Base-by-base conservation (phyloP, 2,329 filamentous ascomycete genomes). In the Colletotrichum sp. region DNA sequence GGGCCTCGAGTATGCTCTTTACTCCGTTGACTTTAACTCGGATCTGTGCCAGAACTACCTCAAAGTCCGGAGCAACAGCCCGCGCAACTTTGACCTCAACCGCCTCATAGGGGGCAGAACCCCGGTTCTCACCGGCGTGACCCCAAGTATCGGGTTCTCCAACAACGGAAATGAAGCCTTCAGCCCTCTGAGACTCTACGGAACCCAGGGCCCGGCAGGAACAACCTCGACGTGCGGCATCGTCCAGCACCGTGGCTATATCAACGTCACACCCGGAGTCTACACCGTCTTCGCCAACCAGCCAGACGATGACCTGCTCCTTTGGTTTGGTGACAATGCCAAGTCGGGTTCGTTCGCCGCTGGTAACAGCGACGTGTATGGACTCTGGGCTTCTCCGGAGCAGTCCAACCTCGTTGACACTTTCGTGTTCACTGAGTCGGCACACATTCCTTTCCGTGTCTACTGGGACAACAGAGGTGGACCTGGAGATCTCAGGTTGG, bases 1-100 rank as follows among this genome's bases (percentile, higher is more conserved):
- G 52, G 76, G 76, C 21, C 28, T 65, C 15, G 73, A 77, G 67
- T 76, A 66, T 24, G 76, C 76, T 26, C 30, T 75, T 10, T 71
- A 74, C 38, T 36, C 58, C 26, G 12, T 67, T 16, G 18, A 30
- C 7, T 15, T 10, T 9, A 16, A 12, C 7, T 67, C 64, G 15
- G 30, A 38, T 13, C 34, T 58, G 24, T 52, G 43, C 38, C 13
- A 32, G 34, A 57, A 67, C 21, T 48, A 68, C 21, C 8, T 24
- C n/a, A 43, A 3, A 21, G n/a, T 18, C n/a, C 21, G 18, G 61
- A 9, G 16, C 26, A n/a, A 36, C 63, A 30, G 26, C 8, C n/a
- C 65, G 52, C 26, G 32, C 24, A 36, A 55, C 7, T 57, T 24
- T 24, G 24, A 70, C 32, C 60, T 74, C 15, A 32, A 30, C 4